phyloP scores from a whole-genome alignment of 305 asterid species.

The Petunia hybrid region DNA sequence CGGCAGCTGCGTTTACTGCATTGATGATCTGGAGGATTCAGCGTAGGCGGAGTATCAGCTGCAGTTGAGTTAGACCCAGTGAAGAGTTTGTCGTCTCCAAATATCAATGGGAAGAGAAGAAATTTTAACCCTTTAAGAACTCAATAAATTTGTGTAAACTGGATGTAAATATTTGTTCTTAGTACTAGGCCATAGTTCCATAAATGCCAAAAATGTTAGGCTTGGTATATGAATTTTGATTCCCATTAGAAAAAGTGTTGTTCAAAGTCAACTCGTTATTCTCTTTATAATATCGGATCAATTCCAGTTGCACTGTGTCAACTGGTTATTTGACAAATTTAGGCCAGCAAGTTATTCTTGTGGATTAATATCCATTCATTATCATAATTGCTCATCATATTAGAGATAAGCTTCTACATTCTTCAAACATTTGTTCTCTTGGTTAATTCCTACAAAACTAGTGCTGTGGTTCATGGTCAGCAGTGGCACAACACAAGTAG shows the following conservation, averaged over 20 bases:
- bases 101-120: not conserved
- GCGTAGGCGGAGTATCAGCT: not conserved
- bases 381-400: not conserved
- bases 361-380: too few relatives aligned
- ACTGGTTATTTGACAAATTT: too few relatives aligned
- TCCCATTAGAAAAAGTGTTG: not conserved
- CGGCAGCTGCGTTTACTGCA: not conserved
- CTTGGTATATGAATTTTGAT: not conserved
- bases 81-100: not conserved
- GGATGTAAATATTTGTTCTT: too few relatives aligned
- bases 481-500: not conserved
- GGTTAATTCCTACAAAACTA: not conserved
- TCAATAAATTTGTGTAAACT: too few relatives aligned
- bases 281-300: not conserved
- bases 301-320: too few relatives aligned
- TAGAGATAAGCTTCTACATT: conserved; percentile 13
- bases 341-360: too few relatives aligned
- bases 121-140: too few relatives aligned
- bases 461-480: not conserved
- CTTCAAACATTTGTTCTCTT: not conserved
- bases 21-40: not conserved
- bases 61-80: not conserved
- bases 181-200: too few relatives aligned
- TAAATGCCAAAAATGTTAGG: too few relatives aligned
- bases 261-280: conserved; percentile 3